Conservation (phyloP, 257 asterid genomes). For the Jaltomata sinuosa region DNA sequence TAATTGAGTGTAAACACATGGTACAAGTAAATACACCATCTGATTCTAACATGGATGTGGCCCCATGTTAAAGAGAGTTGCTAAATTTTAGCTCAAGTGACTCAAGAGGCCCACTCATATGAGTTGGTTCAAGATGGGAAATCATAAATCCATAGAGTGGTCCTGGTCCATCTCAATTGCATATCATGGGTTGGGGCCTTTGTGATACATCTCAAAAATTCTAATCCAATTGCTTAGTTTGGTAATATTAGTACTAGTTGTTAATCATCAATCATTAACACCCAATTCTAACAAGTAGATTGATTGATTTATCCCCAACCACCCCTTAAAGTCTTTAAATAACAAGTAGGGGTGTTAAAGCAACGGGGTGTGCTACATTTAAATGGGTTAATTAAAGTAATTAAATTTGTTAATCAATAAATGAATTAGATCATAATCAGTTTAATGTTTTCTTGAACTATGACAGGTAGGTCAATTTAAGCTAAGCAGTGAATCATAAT, state of each 20-base stretch:
- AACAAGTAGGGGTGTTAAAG: neutral
- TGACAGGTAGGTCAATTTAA: neutral
- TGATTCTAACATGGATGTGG: neutral
- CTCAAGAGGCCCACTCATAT: neutral
- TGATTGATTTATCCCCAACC: neutral
- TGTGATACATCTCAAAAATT: neutral
- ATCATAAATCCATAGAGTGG: neutral
- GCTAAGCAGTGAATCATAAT: neutral
- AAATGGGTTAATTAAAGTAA: neutral
- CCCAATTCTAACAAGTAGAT: neutral
- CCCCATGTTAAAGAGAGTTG: neutral
- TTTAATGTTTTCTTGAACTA: neutral
- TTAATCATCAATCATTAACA: neutral
- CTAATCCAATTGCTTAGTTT: neutral
- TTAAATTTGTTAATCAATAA: no score
- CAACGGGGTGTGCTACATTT: neutral
- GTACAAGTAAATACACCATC: neutral
- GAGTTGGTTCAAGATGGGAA: neutral
- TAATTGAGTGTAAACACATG: neutral
- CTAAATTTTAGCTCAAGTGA: neutral
- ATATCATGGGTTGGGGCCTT: slow-evolving; percentile 10
- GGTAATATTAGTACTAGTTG: neutral
- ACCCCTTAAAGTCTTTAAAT: neutral
- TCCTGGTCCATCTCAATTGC: neutral
- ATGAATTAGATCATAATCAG: neutral